phyloP scores from a whole-genome alignment of 768 basidiomycete genomes.

The Gymnopilus dilepis region DNA sequence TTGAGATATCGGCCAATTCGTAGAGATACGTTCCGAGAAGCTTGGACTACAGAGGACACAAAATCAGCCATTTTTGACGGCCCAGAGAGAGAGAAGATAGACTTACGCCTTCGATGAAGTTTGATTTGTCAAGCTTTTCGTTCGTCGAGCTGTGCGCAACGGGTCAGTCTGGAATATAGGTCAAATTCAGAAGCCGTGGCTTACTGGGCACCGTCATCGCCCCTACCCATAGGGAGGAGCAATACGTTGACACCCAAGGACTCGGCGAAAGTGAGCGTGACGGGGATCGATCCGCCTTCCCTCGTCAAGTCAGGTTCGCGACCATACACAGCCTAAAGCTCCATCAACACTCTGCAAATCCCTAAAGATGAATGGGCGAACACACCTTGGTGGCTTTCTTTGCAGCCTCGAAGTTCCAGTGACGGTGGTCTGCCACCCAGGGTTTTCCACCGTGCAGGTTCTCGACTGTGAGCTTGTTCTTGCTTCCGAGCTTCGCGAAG shows the following conservation, averaged over 20 bases:
- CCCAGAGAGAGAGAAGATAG: not conserved
- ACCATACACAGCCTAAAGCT: constrained; percentile 70
- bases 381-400: constrained; percentile 79
- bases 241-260: constrained; percentile 85
- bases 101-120: constrained; percentile 85
- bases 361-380: not conserved
- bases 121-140: constrained; percentile 91
- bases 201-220: constrained; percentile 93
- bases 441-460: constrained; percentile 83
- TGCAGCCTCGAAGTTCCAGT: constrained; percentile 95
- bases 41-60: constrained; percentile 54
- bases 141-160: constrained; percentile 72
- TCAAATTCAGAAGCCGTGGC: constrained; percentile 34
- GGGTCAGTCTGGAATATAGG: not conserved
- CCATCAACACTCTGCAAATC: too few relatives aligned
- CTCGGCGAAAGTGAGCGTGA: constrained; percentile 93
- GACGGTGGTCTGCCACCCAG: constrained; percentile 84
- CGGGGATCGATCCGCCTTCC: constrained; percentile 95
- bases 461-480: constrained; percentile 81
- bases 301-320: constrained; percentile 82
- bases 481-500: constrained; percentile 84
- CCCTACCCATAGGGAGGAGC: constrained; percentile 90
- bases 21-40: constrained; percentile 83
- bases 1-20: constrained; percentile 55
- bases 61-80: not conserved